Evolutionary conservation across 805 yeast species (phyloP).

Genomic region (Tetrapisispora pingtungensis): DNA sequence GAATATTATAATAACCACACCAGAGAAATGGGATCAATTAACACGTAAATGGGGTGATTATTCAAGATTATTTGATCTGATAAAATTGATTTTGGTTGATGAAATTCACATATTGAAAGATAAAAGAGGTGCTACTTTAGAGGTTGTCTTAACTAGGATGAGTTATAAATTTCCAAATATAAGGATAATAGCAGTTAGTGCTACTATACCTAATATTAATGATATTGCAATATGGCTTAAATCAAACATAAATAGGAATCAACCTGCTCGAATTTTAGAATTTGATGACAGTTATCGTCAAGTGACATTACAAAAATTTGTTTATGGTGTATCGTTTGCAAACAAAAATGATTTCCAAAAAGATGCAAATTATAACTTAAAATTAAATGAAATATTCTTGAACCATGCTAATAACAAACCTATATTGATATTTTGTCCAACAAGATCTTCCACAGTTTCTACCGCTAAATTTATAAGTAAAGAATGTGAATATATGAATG

Average conservation of each 20-base stretch:
- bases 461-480: slow-evolving; percentile 36
- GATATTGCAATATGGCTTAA: slow-evolving; percentile 40
- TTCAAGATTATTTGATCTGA: slow-evolving; percentile 30
- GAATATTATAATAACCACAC: slow-evolving; percentile 47
- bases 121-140: slow-evolving; percentile 39
- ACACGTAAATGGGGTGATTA: slow-evolving; percentile 43
- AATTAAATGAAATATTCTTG: slow-evolving; percentile 32
- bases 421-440: slow-evolving; percentile 43
- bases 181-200: slow-evolving; percentile 41
- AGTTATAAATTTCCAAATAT: slow-evolving; percentile 29
- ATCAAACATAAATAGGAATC: slow-evolving; percentile 9
- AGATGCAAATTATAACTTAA: slow-evolving; percentile 36
- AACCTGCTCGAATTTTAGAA: slow-evolving; percentile 29
- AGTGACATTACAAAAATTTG: slow-evolving; percentile 33
- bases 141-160: slow-evolving; percentile 41
- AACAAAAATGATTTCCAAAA: slow-evolving; percentile 38
- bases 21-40: slow-evolving; percentile 53
- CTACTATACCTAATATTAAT: slow-evolving; percentile 42
- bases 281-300: slow-evolving; percentile 43
- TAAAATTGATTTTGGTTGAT: slow-evolving; percentile 39
- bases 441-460: slow-evolving; percentile 37
- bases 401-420: slow-evolving; percentile 35
- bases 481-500: background rate
- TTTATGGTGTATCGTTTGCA: slow-evolving; percentile 34
- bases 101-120: slow-evolving; percentile 40